Evolutionary conservation across 2,329 filamentous ascomycete genomes (phyloP), one percentile per base, ranked within the genome.

Genomic region (Fusarium globosum): DNA sequence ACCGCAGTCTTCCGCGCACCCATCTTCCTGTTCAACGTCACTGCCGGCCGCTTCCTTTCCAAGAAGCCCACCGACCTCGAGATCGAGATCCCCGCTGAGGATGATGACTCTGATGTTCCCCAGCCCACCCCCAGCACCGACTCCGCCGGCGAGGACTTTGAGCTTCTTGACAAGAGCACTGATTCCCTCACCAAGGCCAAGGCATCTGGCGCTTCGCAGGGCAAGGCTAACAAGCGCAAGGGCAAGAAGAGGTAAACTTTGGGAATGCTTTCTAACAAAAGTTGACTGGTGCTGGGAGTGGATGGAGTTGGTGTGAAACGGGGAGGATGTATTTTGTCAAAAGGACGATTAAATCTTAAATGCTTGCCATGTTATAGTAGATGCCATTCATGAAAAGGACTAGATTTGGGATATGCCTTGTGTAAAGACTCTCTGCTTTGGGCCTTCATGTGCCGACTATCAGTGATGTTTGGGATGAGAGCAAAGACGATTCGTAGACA

Each of bases 1-100:
- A 99, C 96, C 0, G 91, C 95, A 68, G 88, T 98, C 49, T 89
- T 93, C 82, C 92, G 92, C 60, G 85, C 97, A 10, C 96, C 96
- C 2, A 80, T 91, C 61, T 97, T 92, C 89, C 80, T 90, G 64
- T 96, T 92, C 84, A 86, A 82, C 60, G 84, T 85, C 66, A 88
- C 87, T 10, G 72, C 88, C 46, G 88, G 88, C 61, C 87, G 88
- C 46, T 79, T 88, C 61, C 73, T 90, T 72, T 79, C 71, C 79
- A 83, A 78, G 74, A 83, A 83, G 67, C 70, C 78, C 20, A 77
- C 82, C 3, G 77, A 80, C 23, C 78, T 78, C 6, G 81, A 83
- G 23, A 79, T 82, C 9, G 83, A 84, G 14, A 80, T 82, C 6
- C 82, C 82, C 4, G 82, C 81, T 14, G 82, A 81, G 21, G 84